Evolutionary conservation across 2,329 filamentous ascomycete genomes (phyloP).

Genomic region (Cercospora sp.): DNA sequence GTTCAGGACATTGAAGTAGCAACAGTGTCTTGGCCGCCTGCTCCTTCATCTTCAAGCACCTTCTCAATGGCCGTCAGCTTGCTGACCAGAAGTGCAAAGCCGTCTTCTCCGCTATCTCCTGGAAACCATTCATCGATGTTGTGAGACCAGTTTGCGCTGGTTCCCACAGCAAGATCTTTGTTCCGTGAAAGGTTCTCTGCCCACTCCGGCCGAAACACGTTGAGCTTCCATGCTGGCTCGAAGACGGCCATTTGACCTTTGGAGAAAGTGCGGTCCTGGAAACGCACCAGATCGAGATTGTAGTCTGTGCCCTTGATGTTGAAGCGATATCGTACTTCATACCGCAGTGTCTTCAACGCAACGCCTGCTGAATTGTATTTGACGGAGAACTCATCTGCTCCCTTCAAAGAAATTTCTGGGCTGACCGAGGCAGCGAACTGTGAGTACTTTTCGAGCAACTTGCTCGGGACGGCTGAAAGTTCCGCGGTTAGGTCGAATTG

Average conservation of each 20-base stretch:
- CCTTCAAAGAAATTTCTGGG: slow-evolving; percentile 4
- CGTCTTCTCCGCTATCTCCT: slow-evolving; percentile 20
- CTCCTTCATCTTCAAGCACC: background rate
- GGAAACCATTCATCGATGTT: slow-evolving; percentile 38
- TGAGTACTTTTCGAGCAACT: slow-evolving; percentile 18
- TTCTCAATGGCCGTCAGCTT: slow-evolving; percentile 32
- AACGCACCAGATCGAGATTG: slow-evolving; percentile 34
- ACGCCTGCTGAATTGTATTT: slow-evolving; percentile 17
- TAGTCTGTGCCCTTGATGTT: slow-evolving; percentile 33
- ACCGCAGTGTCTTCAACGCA: slow-evolving; percentile 26
- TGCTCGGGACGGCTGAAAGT: slow-evolving; percentile 22
- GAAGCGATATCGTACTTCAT: slow-evolving; percentile 34
- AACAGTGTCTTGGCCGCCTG: background rate
- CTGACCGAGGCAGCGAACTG: slow-evolving; percentile 30
- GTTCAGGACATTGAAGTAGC: background rate
- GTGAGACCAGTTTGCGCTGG: slow-evolving; percentile 31
- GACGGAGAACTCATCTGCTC: slow-evolving; percentile 22
- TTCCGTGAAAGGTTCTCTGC: slow-evolving; percentile 33
- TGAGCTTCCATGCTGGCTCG: slow-evolving; percentile 36
- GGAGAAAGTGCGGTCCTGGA: slow-evolving; percentile 29
- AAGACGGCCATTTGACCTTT: slow-evolving; percentile 3
- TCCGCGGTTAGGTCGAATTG: slow-evolving; percentile 34
- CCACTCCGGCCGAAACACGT: slow-evolving; percentile 35
- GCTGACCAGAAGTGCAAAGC: slow-evolving; percentile 33
- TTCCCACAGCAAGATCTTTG: slow-evolving; percentile 33